Conservation (phyloP, 352 stramenopile species). For the Lagenidium giganteum region DNA sequence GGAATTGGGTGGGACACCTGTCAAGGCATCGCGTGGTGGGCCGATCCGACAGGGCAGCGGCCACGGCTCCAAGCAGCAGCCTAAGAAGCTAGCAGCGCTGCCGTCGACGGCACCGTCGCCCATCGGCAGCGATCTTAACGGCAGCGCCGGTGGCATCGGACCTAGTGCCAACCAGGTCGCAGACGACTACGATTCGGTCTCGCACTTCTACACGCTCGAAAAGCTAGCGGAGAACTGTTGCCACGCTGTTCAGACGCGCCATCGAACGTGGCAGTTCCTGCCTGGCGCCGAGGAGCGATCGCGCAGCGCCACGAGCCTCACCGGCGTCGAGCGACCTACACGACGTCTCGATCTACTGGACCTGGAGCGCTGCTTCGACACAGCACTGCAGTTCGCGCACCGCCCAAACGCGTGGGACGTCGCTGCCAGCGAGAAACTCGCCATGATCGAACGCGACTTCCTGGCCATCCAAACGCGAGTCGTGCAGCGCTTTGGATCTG, state of each 20-base stretch:
- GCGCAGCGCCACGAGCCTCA: slow-evolving; percentile 43
- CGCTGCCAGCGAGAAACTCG: slow-evolving; percentile 33
- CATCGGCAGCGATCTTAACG: no score
- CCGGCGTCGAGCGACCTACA: slow-evolving; percentile 51
- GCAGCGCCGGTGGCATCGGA: no score
- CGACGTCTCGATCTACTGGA: slow-evolving; percentile 63
- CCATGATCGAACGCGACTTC: slow-evolving; percentile 66
- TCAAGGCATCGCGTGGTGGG: no score
- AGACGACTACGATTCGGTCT: slow-evolving; percentile 33
- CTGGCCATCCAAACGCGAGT: slow-evolving; percentile 49
- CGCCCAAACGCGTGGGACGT: slow-evolving; percentile 43
- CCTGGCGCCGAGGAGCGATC: slow-evolving; percentile 54
- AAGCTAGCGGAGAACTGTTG: slow-evolving; percentile 65
- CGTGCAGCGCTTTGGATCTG: slow-evolving; percentile 10
- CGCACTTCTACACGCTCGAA: slow-evolving; percentile 78
- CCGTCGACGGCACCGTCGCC: not conserved
- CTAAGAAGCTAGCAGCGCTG: not conserved
- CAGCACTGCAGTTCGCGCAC: slow-evolving; percentile 52
- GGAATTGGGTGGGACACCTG: no score
- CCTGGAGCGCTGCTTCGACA: slow-evolving; percentile 63
- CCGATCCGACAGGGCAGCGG: slow-evolving; percentile 15
- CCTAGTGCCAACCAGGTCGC: slow-evolving; percentile 6
- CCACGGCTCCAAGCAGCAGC: slow-evolving; percentile 5
- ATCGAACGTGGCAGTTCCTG: slow-evolving; percentile 74
- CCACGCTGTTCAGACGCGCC: slow-evolving; percentile 60